Evolutionary conservation across 768 basidiomycete genomes (phyloP).

Genomic region (Boletus eberwhitei): DNA sequence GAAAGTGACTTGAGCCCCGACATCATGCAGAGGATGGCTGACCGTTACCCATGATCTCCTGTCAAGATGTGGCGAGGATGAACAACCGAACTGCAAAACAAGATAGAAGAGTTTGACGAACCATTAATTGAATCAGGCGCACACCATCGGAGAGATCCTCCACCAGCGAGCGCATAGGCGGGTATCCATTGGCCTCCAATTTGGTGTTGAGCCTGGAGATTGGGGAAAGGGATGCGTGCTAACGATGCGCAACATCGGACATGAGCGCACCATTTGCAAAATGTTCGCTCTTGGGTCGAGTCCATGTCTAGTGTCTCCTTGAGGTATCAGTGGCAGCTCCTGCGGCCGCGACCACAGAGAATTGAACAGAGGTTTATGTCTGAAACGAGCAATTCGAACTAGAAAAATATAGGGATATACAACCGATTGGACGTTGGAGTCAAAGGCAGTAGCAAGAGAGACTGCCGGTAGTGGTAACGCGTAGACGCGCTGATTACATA

Average conservation of each 20-base stretch:
- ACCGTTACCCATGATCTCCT: slow-evolving; percentile 94
- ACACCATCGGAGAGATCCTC: slow-evolving; percentile 94
- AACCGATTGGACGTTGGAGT: background rate
- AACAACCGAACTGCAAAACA: background rate
- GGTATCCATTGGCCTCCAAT: slow-evolving; percentile 79
- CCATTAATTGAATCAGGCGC: slow-evolving; percentile 92
- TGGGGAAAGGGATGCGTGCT: background rate
- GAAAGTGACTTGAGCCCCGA: slow-evolving; percentile 7
- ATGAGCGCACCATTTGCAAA: slow-evolving; percentile 78
- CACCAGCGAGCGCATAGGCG: slow-evolving; percentile 85
- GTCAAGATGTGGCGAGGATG: slow-evolving; percentile 3
- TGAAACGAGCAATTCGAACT: background rate
- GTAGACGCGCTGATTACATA: slow-evolving; percentile 24
- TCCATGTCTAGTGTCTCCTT: slow-evolving; percentile 20
- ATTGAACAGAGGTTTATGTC: background rate
- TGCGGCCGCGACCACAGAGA: background rate
- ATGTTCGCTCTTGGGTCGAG: slow-evolving; percentile 68
- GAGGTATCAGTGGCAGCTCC: background rate
- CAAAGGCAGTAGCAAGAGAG: background rate
- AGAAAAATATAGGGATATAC: background rate
- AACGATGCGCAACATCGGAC: background rate
- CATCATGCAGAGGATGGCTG: slow-evolving; percentile 1
- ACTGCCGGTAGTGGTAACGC: background rate
- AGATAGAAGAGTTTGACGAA: slow-evolving; percentile 30
- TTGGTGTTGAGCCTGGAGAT: slow-evolving; percentile 87